Evolutionary conservation across 108 stramenopile genomes (phyloP).

Genomic region (Mayamaea pseudoterrestris): DNA sequence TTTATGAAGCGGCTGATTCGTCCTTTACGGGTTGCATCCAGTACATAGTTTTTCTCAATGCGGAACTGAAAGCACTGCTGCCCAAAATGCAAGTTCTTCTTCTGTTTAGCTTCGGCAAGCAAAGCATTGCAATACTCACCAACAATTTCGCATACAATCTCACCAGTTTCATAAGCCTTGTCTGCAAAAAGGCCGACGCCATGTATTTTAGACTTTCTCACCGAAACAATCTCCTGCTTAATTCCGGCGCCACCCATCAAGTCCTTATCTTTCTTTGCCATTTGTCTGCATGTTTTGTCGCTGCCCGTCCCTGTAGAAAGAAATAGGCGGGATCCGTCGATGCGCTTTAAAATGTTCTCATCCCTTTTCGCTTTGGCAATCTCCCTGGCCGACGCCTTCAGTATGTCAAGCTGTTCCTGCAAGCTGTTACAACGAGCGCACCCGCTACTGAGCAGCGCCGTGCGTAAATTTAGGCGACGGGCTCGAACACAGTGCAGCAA

Average conservation of each 20-base stretch:
- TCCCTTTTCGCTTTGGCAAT: conserved; percentile 20
- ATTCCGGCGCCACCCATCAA: conserved; percentile 10
- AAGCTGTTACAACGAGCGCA: conserved; percentile 68
- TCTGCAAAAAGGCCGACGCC: conserved; percentile 77
- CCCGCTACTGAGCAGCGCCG: conserved; percentile 44
- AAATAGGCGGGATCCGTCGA: conserved; percentile 37
- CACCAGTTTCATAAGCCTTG: conserved; percentile 53
- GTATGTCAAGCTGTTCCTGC: no score
- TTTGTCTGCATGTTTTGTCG: conserved; percentile 20
- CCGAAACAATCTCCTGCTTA: conserved; percentile 42
- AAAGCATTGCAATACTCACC: conserved; percentile 84
- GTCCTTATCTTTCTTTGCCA: conserved; percentile 8
- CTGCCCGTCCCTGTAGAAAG: conserved; percentile 63
- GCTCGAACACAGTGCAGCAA: conserved; percentile 54
- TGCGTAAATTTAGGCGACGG: conserved; percentile 46
- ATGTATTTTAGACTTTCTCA: conserved; percentile 59
- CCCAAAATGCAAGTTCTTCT: conserved; percentile 66
- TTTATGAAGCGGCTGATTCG: conserved; percentile 90
- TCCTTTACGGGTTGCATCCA: conserved; percentile 90
- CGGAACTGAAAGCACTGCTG: conserved; percentile 95
- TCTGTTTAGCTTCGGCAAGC: conserved; percentile 80
- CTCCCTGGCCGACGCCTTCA: background rate
- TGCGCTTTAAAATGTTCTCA: conserved; percentile 27
- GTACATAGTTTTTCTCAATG: conserved; percentile 67
- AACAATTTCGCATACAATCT: conserved; percentile 91